These are phyloP conservation scores for Ogataea paraovalis DNA, from an alignment of 805 yeast species.

Conservation along the genomic window DNA sequence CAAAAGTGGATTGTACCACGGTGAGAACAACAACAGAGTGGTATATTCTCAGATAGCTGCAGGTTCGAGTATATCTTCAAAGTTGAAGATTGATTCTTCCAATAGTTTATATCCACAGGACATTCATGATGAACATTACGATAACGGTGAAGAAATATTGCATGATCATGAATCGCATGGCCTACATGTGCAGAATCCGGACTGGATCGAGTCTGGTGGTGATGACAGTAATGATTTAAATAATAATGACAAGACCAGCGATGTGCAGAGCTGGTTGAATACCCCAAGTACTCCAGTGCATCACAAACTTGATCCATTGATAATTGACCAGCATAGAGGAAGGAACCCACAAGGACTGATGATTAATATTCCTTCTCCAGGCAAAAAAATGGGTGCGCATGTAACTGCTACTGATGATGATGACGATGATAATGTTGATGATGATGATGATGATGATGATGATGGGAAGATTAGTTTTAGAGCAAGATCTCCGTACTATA, in stretches of 20 bases:
- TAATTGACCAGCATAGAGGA: no score
- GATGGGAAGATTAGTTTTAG: constrained; percentile 31
- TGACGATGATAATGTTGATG: constrained; percentile 19
- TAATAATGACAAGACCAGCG: neutral
- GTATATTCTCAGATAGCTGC: neutral
- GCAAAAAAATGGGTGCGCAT: neutral
- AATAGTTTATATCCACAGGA: neutral
- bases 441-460: constrained; percentile 22
- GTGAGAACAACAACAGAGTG: neutral
- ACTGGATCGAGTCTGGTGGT: neutral
- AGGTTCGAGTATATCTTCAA: neutral
- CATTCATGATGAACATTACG: neutral
- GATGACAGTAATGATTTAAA: neutral
- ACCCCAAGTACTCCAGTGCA: neutral
- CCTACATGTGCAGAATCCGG: neutral
- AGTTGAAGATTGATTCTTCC: neutral
- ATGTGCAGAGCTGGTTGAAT: neutral
- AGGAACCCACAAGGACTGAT: neutral
- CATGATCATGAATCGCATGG: neutral
- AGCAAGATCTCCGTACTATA: constrained; percentile 32
- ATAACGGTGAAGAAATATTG: neutral
- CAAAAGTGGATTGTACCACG: neutral
- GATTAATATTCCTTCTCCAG: neutral
- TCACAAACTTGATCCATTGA: neutral
- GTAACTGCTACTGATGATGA: constrained; percentile 5